phyloP scores from a whole-genome alignment of 768 basidiomycete genomes.

The Russula virescens region DNA sequence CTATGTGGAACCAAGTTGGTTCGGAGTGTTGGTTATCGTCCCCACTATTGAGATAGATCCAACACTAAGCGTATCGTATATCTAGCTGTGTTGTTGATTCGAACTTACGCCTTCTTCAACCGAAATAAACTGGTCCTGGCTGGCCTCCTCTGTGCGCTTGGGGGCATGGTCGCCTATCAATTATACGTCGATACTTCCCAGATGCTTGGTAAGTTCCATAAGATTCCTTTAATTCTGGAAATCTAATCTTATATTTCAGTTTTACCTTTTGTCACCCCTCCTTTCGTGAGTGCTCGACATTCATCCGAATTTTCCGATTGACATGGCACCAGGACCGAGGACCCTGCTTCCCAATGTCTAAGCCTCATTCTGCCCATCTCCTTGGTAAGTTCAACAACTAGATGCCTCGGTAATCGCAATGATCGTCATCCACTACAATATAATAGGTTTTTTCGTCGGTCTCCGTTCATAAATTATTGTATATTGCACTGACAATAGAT shows the following conservation, averaged over 20 bases:
- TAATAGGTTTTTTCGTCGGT: constrained; percentile 39
- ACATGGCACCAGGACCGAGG: constrained; percentile 40
- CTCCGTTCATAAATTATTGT: not conserved
- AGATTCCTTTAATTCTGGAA: not conserved
- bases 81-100: constrained; percentile 69
- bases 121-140: constrained; percentile 62
- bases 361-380: constrained; percentile 77
- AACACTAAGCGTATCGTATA: constrained; percentile 10
- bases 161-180: constrained; percentile 74
- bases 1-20: constrained; percentile 85
- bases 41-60: not conserved
- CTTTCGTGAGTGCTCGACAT: constrained; percentile 40
- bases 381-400: constrained; percentile 44
- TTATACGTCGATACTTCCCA: constrained; percentile 73
- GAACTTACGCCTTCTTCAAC: constrained; percentile 84
- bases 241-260: constrained; percentile 15
- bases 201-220: constrained; percentile 55
- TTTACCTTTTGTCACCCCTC: constrained; percentile 59
- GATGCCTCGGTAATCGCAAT: not conserved
- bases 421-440: not conserved
- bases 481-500: constrained; percentile 11
- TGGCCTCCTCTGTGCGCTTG: constrained; percentile 57
- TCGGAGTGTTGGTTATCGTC: constrained; percentile 53
- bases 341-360: constrained; percentile 76
- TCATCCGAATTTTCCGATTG: not conserved